Evolutionary conservation across 139 green algal species (phyloP).

Genomic region (Volvox africanus): DNA sequence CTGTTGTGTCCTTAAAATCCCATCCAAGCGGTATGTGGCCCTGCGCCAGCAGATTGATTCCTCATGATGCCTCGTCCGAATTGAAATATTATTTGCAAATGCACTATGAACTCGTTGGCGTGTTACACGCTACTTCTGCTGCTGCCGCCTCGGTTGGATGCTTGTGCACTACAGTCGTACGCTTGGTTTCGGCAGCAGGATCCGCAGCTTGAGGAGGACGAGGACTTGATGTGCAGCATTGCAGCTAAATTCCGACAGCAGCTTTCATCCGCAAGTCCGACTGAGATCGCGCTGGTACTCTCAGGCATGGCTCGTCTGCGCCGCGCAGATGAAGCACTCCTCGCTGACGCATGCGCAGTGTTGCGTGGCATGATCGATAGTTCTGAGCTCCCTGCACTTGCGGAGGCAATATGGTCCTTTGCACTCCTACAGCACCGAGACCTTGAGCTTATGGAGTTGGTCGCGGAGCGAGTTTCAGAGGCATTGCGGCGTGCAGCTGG

Average conservation of each 20-base stretch:
- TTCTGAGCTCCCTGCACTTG: not conserved
- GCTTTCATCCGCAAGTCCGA: not conserved
- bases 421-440: conserved; percentile 29
- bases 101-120: no score
- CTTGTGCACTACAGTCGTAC: not conserved
- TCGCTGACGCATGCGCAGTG: not conserved
- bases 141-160: no score
- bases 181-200: conserved; percentile 18
- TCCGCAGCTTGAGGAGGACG: conserved; percentile 33
- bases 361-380: not conserved
- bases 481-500: not conserved
- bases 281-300: conserved; percentile 15
- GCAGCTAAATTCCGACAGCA: not conserved
- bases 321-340: not conserved
- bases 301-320: conserved; percentile 28
- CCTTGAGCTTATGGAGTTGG: not conserved
- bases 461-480: conserved; percentile 15
- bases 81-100: no score
- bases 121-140: no score
- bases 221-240: conserved; percentile 25
- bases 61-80: no score
- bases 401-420: conserved; percentile 22
- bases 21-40: no score
- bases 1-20: no score
- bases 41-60: no score